Base-by-base conservation (phyloP, 306 rosid species). In the Erythrophleum fordii region DNA sequence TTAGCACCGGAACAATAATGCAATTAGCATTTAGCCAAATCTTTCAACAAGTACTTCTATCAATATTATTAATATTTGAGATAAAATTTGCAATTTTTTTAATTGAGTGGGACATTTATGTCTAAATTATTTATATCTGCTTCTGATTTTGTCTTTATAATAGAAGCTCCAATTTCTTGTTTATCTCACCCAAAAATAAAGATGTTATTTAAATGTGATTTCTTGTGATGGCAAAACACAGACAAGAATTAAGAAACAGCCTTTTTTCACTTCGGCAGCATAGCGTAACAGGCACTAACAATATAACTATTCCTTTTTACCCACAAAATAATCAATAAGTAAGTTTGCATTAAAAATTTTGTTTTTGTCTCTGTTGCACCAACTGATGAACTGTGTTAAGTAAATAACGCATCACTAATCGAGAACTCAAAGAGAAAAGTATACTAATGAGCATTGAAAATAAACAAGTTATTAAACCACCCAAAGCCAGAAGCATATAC, bases 401-500 rank as follows among this genome's bases (percentile, higher is more conserved):
- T 56, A 59, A 78, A 78, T 31, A 72, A 41, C n/a, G 25, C 11
- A 72, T 34, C 61, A 37, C 23, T 2, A 6, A 62, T 13, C 68
- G 53, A 73, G 45, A 53, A 79, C 55, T 78, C 65, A 41, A n/a
- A n/a, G n/a, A 28, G 14, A 48, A 29, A 31, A 31, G 37, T 26
- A 48, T 26, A 48, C 10, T 58, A 42, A 64, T 46, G 70, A 52
- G 10, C 29, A 75, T 59, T 44, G 16, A 22, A 76, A 56, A 49
- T 35, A 70, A 82, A 69, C 22, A 69, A 70, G 55, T 20, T 14
- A 59, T 58, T 34, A 65, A 49, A 79, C 46, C 23, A 68, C 4
- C n/a, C 17, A 69, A 68, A 80, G 23, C 34, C 26, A 77, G 59
- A 75, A 48, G 76, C 75, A 80, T 72, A 64, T 75, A 80, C 93